Conservation (phyloP, 2,329 filamentous ascomycete species). For the Cercospora sp. region DNA sequence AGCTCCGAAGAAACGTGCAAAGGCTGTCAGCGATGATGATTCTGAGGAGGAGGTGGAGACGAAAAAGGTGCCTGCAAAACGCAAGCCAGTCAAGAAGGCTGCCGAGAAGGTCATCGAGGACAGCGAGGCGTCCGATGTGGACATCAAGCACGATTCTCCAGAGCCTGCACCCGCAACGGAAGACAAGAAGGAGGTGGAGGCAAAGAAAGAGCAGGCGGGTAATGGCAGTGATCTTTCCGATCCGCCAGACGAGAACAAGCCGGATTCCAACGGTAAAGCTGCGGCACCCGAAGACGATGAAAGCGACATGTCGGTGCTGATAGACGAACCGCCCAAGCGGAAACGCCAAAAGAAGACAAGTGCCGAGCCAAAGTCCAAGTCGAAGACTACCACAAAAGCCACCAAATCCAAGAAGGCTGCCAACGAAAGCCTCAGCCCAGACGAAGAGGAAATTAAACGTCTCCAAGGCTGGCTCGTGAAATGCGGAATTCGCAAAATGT, state of each 20-base stretch:
- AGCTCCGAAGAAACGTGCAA: conserved; percentile 17
- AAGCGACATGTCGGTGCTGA: conserved; percentile 70
- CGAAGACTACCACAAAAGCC: conserved; percentile 40
- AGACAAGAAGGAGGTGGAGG: conserved; percentile 12
- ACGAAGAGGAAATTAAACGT: conserved; percentile 80
- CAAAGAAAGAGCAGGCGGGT: conserved; percentile 13
- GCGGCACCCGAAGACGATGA: conserved; percentile 39
- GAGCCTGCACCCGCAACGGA: conserved; percentile 18
- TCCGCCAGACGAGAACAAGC: conserved; percentile 21
- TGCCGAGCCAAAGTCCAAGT: conserved; percentile 43
- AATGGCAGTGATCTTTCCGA: conserved; percentile 29
- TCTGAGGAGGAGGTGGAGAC: conserved; percentile 11
- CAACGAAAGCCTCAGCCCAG: conserved; percentile 52
- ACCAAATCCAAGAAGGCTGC: conserved; percentile 32
- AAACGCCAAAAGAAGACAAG: conserved; percentile 49
- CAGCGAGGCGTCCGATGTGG: conserved; percentile 15
- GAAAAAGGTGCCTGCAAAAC: conserved; percentile 13
- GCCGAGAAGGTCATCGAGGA: conserved; percentile 16
- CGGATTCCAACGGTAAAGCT: conserved; percentile 20
- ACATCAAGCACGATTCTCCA: not conserved
- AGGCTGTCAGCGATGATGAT: conserved; percentile 5
- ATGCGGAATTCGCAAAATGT: conserved; percentile 90
- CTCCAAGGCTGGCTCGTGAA: conserved; percentile 84
- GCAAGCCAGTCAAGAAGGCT: conserved; percentile 17
- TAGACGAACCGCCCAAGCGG: conserved; percentile 70